Base-by-base conservation (phyloP, 176 grass and related monocot species). In the Zoysia japonica region DNA sequence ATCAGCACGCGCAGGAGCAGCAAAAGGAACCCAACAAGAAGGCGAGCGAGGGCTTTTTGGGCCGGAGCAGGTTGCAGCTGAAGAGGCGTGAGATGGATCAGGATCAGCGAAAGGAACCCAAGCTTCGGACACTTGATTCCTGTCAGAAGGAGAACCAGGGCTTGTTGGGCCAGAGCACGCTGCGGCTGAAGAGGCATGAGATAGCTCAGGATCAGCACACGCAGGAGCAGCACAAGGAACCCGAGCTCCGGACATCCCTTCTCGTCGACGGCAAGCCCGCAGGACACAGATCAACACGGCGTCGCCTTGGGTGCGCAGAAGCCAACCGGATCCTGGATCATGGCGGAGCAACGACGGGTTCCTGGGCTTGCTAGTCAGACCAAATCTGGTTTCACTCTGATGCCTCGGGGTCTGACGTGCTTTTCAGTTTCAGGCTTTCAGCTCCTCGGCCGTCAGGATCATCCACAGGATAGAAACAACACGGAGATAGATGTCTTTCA, bases 91-190 rank as follows among this genome's bases (percentile, higher is more conserved):
- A 76, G 54, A 50, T 16, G 40, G 43, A 64, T 36, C 70, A 20
- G 68, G 36, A 36, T 45, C 42, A 72, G 57, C 69, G 69, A 5
- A 60, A 55, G 45, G 47, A 79, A 20, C 41, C 5, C 54, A 28
- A 9, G 67, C 5, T 74, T 13, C 38, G 72, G 55, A 6, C 78
- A n/a, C 72, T 80, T 41, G 84, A 89, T 45, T 67, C 57, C n/a
- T 84, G 91, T 49, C 40, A 2, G 65, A 85, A 83, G 87, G 69
- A 38, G 3, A 80, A 28, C 7, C 48, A 93, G 17, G 17, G 68
- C 53, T 82, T 89, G 61, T 60, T 89, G 17, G 61, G 48, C 9
- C 51, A 68, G 46, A 86, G 76, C 37, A 13, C 37, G 11, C 46
- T 47, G 56, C 71, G 65, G 11, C 52, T 49, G 68, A 57, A 78